Base-by-base conservation (phyloP, 2,329 filamentous ascomycete species). In the Leptographium galeiforme region DNA sequence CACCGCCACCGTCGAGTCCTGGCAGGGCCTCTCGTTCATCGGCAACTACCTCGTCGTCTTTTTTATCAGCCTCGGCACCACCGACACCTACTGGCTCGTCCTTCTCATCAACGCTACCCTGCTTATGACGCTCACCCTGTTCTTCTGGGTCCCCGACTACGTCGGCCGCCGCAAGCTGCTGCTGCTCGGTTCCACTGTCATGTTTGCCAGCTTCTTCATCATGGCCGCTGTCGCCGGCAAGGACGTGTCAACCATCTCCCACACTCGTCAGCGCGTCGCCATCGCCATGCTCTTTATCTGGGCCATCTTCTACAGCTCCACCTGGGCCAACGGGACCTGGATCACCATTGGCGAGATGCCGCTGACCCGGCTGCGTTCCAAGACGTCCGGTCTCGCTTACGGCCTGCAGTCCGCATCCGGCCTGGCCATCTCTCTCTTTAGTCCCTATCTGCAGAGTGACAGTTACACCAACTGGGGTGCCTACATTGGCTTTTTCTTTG, bases 1-100 rank as follows among this genome's bases (percentile, higher is more conserved):
- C 48, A 51, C 48, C 2, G 43, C 48, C 12, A 39, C 34, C n/a
- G 48, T 51, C 12, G 43, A 51, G 30, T n/a, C 49, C 13, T 53
- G 47, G 47, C 52, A 53, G 40, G 39, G 47, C n/a, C 38, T 50
- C 2, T 50, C 52, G 1, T 54, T 51, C 16, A 54, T 47, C 36
- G 43, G 53, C 38, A 48, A 54, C 36, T 51, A 50, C 44, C 41
- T 50, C 10, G 52, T 51, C 33, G 48, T 51, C 52, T 54, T 54
- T 32, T 50, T 54, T 25, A 50, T 51, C 25, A 50, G 40, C 34
- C 47, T 54, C 36, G 52, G 52, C 41, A 51, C 48, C 34, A 44
- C 30, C 1, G 36, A 54, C 38, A 50, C 52, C 4, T 54, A 49
- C 47, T 49, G 41, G 18, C 47, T 54, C 4, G 48, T 47, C 2